Evolutionary conservation across 305 asterid genomes (phyloP).

Genomic region (Fraxinus sp.): DNA sequence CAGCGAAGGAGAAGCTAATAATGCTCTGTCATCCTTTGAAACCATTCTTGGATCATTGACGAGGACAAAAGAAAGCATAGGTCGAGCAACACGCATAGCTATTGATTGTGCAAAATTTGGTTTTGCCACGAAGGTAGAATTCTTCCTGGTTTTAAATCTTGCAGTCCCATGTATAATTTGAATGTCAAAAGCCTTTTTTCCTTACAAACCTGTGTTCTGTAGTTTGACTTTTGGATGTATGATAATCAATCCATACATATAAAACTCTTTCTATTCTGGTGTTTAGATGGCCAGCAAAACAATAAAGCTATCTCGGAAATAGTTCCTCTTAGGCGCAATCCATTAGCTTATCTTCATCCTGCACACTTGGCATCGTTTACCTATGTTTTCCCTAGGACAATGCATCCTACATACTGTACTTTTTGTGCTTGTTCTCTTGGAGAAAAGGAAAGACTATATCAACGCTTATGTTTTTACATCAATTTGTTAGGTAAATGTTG

Average conservation of each 20-base stretch:
- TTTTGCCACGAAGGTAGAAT: slow-evolving; percentile 72
- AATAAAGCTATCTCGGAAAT: background rate
- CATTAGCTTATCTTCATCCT: background rate
- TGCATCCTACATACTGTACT: background rate
- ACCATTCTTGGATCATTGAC: slow-evolving; percentile 63
- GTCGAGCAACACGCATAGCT: slow-evolving; percentile 79
- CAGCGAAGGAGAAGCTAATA: slow-evolving; percentile 39
- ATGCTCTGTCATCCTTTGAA: slow-evolving; percentile 67
- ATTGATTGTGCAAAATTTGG: slow-evolving; percentile 85
- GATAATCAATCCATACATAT: background rate
- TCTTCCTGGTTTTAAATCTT: slow-evolving; percentile 18
- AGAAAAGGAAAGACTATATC: background rate
- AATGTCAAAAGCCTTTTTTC: background rate
- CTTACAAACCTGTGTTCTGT: background rate
- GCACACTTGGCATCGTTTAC: background rate
- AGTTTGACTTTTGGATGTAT: background rate
- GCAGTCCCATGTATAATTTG: slow-evolving; percentile 7
- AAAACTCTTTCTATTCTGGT: background rate
- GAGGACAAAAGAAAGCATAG: slow-evolving; percentile 83
- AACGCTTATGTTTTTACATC: background rate
- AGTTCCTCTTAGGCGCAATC: background rate
- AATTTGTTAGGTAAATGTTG: background rate
- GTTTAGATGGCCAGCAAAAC: background rate
- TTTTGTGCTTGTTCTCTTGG: background rate
- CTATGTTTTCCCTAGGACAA: background rate